A percentile compares a stretch with the other conserved stretches of the same genome.
Evolutionary conservation across 805 yeast genomes (phyloP).

Genomic region (Zygosaccharomyces bisporus): DNA sequence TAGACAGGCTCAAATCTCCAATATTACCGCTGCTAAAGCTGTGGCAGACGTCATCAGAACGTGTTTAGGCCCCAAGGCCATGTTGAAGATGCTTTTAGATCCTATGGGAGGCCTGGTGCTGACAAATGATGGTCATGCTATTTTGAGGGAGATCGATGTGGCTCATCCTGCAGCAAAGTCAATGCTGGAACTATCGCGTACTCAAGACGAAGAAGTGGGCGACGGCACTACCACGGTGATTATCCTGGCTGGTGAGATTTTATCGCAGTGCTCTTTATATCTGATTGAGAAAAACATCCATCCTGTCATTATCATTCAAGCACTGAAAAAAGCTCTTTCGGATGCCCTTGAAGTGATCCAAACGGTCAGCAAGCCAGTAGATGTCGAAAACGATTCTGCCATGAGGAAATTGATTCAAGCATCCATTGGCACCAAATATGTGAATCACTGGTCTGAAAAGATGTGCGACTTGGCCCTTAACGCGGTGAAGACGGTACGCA

Average conservation of each 20-base stretch:
- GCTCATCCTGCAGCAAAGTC: conserved; percentile 99
- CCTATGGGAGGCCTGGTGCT: conserved; percentile 93
- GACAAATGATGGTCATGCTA: conserved; percentile 98
- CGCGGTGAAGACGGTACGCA: conserved; percentile 80
- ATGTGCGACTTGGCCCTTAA: conserved; percentile 86
- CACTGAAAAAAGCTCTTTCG: conserved; percentile 81
- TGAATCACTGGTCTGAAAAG: conserved; percentile 81
- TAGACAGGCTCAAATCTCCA: conserved; percentile 93
- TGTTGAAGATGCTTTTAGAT: conserved; percentile 95
- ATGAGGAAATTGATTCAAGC: conserved; percentile 84
- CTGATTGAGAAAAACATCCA: conserved; percentile 87
- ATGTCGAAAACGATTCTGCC: conserved; percentile 75
- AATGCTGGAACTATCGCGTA: conserved; percentile 93
- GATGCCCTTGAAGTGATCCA: conserved; percentile 90
- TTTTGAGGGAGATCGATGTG: conserved; percentile 91
- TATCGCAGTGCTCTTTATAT: conserved; percentile 93
- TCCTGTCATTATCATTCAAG: conserved; percentile 93
- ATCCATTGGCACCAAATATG: conserved; percentile 94
- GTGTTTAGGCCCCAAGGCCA: conserved; percentile 97
- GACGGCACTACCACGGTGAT: conserved; percentile 98
- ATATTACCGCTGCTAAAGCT: conserved; percentile 98
- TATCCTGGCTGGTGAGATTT: conserved; percentile 92
- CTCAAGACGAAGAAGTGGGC: conserved; percentile 98
- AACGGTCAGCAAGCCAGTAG: conserved; percentile 78
- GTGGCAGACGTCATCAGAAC: conserved; percentile 97